These are phyloP conservation scores for Hypoxylon crocopeplum DNA, from an alignment of 495 filamentous ascomycete genomes.

Conservation along the genomic window DNA sequence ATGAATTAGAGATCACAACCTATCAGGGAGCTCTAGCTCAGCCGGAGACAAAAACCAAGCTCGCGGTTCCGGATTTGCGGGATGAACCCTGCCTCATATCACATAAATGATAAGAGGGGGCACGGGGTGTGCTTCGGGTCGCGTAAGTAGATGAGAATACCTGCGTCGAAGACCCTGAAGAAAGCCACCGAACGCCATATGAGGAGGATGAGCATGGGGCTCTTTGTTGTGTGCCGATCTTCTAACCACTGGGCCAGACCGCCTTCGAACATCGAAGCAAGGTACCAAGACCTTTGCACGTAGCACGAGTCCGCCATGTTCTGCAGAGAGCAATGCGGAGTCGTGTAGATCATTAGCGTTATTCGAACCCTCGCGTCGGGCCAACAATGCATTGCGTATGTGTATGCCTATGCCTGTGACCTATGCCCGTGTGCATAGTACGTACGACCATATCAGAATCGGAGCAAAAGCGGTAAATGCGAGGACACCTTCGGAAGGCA, in stretches of 20 bases:
- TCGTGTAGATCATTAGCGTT: constrained; percentile 16
- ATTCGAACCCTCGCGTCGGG: constrained; percentile 14
- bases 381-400: constrained; percentile 23
- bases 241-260: constrained; percentile 25
- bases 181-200: constrained; percentile 32
- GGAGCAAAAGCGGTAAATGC: neutral
- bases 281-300: constrained; percentile 33
- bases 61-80: neutral
- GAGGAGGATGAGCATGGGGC: constrained; percentile 27
- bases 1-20: neutral
- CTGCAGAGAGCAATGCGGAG: constrained; percentile 8
- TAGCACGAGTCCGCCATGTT: constrained; percentile 34
- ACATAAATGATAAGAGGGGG: constrained; percentile 14
- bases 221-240: constrained; percentile 27
- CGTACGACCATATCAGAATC: neutral
- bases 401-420: neutral
- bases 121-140: constrained; percentile 23
- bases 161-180: constrained; percentile 8
- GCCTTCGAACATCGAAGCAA: constrained; percentile 32
- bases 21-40: neutral
- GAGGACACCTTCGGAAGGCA: constrained; percentile 1
- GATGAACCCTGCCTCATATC: constrained; percentile 8
- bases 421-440: neutral
- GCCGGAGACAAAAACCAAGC: neutral
- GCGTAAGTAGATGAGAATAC: constrained; percentile 10